These are phyloP conservation scores for Solanum phureja DNA, from an alignment of 257 asterid species.

Conservation along the genomic window DNA sequence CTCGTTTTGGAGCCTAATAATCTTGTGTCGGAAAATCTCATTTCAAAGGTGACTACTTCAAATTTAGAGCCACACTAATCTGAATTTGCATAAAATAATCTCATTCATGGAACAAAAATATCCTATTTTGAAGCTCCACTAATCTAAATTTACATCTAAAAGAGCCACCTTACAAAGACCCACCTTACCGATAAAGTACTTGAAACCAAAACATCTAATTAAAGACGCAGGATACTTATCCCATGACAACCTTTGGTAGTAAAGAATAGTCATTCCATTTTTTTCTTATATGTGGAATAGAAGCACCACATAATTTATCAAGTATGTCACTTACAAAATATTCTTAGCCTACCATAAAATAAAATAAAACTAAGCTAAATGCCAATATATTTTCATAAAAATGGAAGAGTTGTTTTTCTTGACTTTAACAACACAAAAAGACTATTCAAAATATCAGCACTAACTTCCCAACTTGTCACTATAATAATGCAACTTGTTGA, in stretches of 20 bases:
- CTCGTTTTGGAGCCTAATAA: neutral
- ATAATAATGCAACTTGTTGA: neutral
- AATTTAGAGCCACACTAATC: neutral
- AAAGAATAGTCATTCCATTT: neutral
- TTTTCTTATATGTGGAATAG: neutral
- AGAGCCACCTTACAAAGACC: accelerated
- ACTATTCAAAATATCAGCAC: neutral
- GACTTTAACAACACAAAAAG: neutral
- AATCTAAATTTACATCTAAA: too few species aligned
- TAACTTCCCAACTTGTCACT: neutral
- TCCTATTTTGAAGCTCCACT: neutral
- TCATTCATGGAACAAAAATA: too few species aligned
- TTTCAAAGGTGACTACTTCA: too few species aligned
- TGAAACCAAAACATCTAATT: neutral
- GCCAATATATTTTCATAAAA: neutral
- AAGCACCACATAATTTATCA: neutral
- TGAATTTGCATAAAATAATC: neutral
- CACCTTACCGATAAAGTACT: neutral
- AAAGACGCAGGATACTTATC: accelerated
- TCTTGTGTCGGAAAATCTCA: too few species aligned
- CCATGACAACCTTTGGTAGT: neutral
- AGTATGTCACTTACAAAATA: neutral
- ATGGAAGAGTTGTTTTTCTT: neutral
- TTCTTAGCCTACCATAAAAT: neutral
- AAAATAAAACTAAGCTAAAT: neutral